These are phyloP conservation scores for Verticillium klebahnii DNA, from an alignment of 2,329 filamentous ascomycete species.

Conservation along the genomic window DNA sequence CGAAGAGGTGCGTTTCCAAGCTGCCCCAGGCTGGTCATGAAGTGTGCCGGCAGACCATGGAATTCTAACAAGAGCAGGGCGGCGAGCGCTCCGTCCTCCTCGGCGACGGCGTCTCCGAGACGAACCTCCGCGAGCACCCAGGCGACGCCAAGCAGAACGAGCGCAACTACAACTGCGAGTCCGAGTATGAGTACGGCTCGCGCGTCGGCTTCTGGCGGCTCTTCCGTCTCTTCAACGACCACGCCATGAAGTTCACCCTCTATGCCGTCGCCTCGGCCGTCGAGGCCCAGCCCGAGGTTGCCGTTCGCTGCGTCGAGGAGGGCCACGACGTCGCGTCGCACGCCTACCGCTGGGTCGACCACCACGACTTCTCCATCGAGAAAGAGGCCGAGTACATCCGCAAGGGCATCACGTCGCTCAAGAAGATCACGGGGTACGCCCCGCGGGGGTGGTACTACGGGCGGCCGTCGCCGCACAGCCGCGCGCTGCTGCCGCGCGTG, in stretches of 20 bases:
- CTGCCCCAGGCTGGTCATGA: background rate
- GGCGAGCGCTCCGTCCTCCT: slow-evolving; percentile 30
- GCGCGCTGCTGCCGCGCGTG: slow-evolving; percentile 39
- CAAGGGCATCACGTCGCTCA: slow-evolving; percentile 33
- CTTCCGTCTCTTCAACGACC: slow-evolving; percentile 41
- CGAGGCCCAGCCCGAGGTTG: slow-evolving; percentile 42
- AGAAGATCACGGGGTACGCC: slow-evolving; percentile 37
- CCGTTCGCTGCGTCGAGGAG: slow-evolving; percentile 38
- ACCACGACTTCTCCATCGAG: slow-evolving; percentile 38
- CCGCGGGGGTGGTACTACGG: slow-evolving; percentile 48
- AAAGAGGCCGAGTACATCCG: slow-evolving; percentile 43
- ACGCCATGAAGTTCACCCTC: slow-evolving; percentile 44
- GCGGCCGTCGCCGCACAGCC: slow-evolving; percentile 36
- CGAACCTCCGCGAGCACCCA: slow-evolving; percentile 33
- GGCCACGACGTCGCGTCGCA: slow-evolving; percentile 47
- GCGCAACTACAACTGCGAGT: slow-evolving; percentile 41
- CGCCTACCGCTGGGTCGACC: slow-evolving; percentile 47
- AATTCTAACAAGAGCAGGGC: slow-evolving; percentile 10
- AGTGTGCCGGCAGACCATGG: background rate
- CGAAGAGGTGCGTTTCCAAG: slow-evolving; percentile 27
- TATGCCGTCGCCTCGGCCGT: slow-evolving; percentile 45
- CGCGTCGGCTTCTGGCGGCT: slow-evolving; percentile 45
- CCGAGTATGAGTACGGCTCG: slow-evolving; percentile 47
- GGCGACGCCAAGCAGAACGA: slow-evolving; percentile 30
- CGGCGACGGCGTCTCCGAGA: slow-evolving; percentile 32